phyloP scores from a whole-genome alignment of 306 rosid genomes.

The Luffa acutangula region DNA sequence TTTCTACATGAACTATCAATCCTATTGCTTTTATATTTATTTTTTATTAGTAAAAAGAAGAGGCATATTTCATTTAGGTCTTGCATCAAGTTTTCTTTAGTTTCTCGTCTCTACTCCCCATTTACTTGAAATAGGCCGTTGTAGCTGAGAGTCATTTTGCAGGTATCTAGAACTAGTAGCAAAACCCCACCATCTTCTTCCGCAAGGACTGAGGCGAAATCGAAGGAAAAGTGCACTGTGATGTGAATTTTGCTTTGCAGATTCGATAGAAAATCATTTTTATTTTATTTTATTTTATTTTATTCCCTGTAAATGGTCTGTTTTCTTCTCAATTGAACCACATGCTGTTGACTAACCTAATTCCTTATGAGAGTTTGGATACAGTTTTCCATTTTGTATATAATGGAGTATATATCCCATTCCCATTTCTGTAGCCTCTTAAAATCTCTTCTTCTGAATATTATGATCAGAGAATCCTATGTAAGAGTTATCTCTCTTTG shows the following conservation, averaged over 20 bases:
- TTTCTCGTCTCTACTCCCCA: neutral
- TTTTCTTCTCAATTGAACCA: neutral
- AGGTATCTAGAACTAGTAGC: constrained; percentile 52
- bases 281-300: neutral
- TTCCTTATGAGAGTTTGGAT: neutral
- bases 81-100: neutral
- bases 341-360: constrained; percentile 1
- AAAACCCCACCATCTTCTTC: constrained; percentile 27
- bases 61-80: neutral
- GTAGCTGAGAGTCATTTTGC: constrained; percentile 14
- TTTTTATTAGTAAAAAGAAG: neutral
- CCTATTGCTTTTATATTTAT: neutral
- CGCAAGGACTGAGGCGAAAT: constrained; percentile 46
- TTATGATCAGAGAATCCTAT: neutral
- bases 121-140: neutral
- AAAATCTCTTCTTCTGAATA: neutral
- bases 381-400: constrained; percentile 4
- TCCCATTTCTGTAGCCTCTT: neutral
- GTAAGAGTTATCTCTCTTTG: neutral
- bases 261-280: neutral
- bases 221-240: constrained; percentile 79
- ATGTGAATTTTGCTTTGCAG: constrained; percentile 44
- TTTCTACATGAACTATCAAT: neutral
- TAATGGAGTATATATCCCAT: neutral
- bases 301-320: constrained; percentile 5